phyloP scores from a whole-genome alignment of 352 stramenopile species.

The Aphanomyces stellatus region DNA sequence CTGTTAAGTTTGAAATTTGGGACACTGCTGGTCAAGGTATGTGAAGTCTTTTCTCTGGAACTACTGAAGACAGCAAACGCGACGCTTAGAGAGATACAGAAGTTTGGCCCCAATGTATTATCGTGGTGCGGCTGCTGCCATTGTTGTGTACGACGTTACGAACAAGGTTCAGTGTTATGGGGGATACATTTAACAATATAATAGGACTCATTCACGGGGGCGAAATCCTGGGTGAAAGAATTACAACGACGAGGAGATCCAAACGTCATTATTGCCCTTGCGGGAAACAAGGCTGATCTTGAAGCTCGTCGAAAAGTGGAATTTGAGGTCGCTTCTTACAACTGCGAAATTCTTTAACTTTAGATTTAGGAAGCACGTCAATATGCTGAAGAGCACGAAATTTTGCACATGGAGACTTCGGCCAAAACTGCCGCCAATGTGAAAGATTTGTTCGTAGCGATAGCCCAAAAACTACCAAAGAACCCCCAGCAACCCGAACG shows the following conservation, averaged over 20 bases:
- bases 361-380: slow-evolving; percentile 89
- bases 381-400: slow-evolving; percentile 98
- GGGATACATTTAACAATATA: slow-evolving; percentile 4
- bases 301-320: slow-evolving; percentile 95
- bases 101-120: slow-evolving; percentile 99
- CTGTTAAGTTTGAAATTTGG: slow-evolving; percentile 99
- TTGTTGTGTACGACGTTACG: slow-evolving; percentile 97
- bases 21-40: slow-evolving; percentile 94
- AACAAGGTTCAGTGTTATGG: slow-evolving; percentile 75
- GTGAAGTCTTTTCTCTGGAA: neutral
- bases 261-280: slow-evolving; percentile 94
- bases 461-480: slow-evolving; percentile 83
- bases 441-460: slow-evolving; percentile 98
- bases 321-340: slow-evolving; percentile 53
- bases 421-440: slow-evolving; percentile 99
- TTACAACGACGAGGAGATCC: slow-evolving; percentile 97
- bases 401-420: slow-evolving; percentile 99
- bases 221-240: slow-evolving; percentile 99
- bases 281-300: slow-evolving; percentile 98
- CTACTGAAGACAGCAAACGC: neutral
- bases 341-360: neutral
- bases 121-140: slow-evolving; percentile 89
- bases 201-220: slow-evolving; percentile 94
- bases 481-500: slow-evolving; percentile 70
- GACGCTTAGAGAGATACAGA: slow-evolving; percentile 86